Evolutionary conservation across 2,329 filamentous ascomycete species (phyloP), one percentile per base, ranked within the genome.

Genomic region (Ophiostoma quercus): DNA sequence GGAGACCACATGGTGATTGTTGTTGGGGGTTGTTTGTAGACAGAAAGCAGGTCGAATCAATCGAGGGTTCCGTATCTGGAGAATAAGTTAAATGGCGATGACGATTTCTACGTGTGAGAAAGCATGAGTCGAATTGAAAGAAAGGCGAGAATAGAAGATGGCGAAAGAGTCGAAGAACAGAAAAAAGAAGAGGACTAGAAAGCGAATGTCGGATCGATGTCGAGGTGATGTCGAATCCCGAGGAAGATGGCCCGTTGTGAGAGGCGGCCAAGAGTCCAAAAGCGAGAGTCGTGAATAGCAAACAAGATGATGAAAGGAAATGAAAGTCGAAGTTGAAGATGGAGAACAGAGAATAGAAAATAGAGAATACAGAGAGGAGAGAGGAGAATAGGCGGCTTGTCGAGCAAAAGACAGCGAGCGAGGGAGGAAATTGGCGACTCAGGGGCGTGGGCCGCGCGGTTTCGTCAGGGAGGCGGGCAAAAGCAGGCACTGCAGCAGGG

Each of bases 1-100:
- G 80, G 76, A 70, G 73, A 74, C 71, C 75, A 72, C 75, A 76
- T 76, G 47, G 9, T 34, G 34, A 2, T 34, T 6, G 4, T 34
- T 34, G 34, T 34, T 34, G 34, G 8, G 8, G 4, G 34, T 75
- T 60, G 69, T 62, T 62, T 12, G 41, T 11, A 43, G 37, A 67
- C 41, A 29, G 51, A 25, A 43, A 62, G 43, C 39, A 14, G 22
- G 65, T 70, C 68, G 65, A 67, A 47, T 47, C 25, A 37, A 47
- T 47, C 65, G 37, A 41, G n/a, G 14, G 65, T 16, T 43, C 39
- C 62, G 32, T 65, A 19, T 39, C 34, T 39, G 5, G 66, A 16
- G 62, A 9, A 16, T 8, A 8, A 6, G 7, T 8, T 41, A 3
- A 41, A 39, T 25, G 19, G 34, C 34, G 19, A 39, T n/a, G 62